These are phyloP conservation scores for Sambucus nigra DNA, from an alignment of 129 eudicot genomes.

Conservation along the genomic window DNA sequence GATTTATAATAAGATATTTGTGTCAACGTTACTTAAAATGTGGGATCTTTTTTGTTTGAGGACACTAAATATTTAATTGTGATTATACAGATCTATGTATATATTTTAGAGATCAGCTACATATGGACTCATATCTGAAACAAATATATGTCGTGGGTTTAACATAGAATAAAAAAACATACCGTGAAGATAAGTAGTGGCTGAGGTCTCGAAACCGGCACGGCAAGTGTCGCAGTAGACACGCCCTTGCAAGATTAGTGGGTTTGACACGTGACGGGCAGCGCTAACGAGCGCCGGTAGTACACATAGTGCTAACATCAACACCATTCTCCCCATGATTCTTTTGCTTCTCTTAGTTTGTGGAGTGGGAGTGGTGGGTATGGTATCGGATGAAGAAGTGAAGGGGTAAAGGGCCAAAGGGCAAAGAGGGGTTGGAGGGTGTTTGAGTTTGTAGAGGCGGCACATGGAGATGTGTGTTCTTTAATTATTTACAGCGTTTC, in stretches of 20 bases:
- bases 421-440: neutral
- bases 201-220: conserved; percentile 55
- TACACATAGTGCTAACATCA: conserved; percentile 29
- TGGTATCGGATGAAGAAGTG: neutral
- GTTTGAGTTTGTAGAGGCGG: neutral
- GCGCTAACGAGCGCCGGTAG: conserved; percentile 29
- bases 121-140: neutral
- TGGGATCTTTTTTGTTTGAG: too few species aligned
- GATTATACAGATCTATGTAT: neutral
- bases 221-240: conserved; percentile 67
- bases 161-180: neutral
- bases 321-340: conserved; percentile 23
- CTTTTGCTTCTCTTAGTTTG: neutral
- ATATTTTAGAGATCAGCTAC: neutral
- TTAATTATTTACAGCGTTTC: neutral
- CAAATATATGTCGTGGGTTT: neutral
- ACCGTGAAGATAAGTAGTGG: conserved; percentile 50
- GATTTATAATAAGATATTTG: too few species aligned
- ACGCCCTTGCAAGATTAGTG: conserved; percentile 28
- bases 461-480: neutral
- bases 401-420: neutral
- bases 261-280: conserved; percentile 25
- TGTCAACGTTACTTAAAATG: too few species aligned
- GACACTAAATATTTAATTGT: too few species aligned
- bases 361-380: neutral